Base-by-base conservation (phyloP, 2,329 filamentous ascomycete genomes). In the Penicillium psychrosexuale region DNA sequence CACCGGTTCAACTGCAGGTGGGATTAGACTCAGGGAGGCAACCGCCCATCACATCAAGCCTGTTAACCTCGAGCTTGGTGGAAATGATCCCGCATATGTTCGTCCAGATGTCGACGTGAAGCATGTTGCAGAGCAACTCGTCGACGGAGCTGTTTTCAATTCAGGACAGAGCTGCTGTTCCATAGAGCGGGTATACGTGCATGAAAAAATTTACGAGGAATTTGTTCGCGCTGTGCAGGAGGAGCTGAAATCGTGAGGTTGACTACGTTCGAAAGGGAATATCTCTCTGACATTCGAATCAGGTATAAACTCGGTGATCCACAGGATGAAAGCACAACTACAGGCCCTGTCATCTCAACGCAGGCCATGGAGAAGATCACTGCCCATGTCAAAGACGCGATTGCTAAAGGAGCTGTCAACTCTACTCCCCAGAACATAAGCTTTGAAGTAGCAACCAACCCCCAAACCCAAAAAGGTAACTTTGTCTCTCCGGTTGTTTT, bases 151-250 rank as follows among this genome's bases (percentile, higher is more conserved):
- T 6, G 78, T 97, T 42, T 96, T 96, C 80, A 96, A 96, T 78
- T 96, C 91, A 34, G 92, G 92, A 13, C 92, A 97, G 78, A 95
- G 90, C 69, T 97, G 92, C 79, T 96, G 92, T 75, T 89, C 90
- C 33, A 80, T 96, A 45, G 92, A 97, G 77, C 82, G 92, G 24
- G 84, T 96, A 9, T 96, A 96, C 63, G 91, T 96, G 3, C 85
- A 92, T 63, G 88, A 89, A 64, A 85, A 83, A 63, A 84, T 96
- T 36, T 85, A 96, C 69, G 90, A 96, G 66, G 78, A 83, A n/a
- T 96, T 97, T 66, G 82, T 96, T 42, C 79, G 83, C 48, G 89
- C 87, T 2, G 80, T 91, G 17, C 88, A 93, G 71, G 84, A 86
- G 56, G 90, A 96, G 22, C 81, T 96, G 5, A 81, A 81, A 80